phyloP scores from a whole-genome alignment of 139 green algal species.

The Coelastrella sp. region DNA sequence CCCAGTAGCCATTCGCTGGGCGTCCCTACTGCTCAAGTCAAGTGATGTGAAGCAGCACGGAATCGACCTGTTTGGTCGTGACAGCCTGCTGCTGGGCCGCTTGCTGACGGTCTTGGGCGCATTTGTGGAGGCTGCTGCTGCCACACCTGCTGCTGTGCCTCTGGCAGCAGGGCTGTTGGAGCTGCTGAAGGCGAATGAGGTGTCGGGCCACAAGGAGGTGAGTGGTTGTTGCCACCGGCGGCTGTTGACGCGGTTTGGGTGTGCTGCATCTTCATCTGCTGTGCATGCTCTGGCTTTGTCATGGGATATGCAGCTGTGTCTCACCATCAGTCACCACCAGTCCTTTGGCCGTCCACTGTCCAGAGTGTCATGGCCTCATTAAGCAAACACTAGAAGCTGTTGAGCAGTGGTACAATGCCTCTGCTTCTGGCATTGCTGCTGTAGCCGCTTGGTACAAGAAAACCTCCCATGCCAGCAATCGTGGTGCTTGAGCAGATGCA shows the following conservation, averaged over 20 bases:
- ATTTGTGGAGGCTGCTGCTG: conserved; percentile 57
- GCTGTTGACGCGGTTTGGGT: no score
- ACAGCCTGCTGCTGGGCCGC: conserved; percentile 79
- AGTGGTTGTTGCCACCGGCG: not conserved
- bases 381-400: not conserved
- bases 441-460: not conserved
- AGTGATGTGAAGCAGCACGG: conserved; percentile 69
- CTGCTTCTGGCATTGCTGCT: not conserved
- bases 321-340: not conserved
- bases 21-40: conserved; percentile 66
- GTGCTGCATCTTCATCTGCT: not conserved
- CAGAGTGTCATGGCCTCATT: not conserved
- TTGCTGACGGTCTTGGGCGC: conserved; percentile 70
- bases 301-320: not conserved
- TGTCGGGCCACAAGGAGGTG: conserved; percentile 41
- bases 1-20: conserved; percentile 75
- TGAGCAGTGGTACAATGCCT: not conserved
- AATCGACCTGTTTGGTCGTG: conserved; percentile 77
- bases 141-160: conserved; percentile 48
- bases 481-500: not conserved
- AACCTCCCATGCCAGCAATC: not conserved
- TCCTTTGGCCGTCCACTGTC: not conserved
- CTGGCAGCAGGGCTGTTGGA: conserved; percentile 76
- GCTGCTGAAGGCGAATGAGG: conserved; percentile 66
- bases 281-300: not conserved